Base-by-base conservation (phyloP, 2,329 filamentous ascomycete genomes). In the Claviceps pazoutovae region DNA sequence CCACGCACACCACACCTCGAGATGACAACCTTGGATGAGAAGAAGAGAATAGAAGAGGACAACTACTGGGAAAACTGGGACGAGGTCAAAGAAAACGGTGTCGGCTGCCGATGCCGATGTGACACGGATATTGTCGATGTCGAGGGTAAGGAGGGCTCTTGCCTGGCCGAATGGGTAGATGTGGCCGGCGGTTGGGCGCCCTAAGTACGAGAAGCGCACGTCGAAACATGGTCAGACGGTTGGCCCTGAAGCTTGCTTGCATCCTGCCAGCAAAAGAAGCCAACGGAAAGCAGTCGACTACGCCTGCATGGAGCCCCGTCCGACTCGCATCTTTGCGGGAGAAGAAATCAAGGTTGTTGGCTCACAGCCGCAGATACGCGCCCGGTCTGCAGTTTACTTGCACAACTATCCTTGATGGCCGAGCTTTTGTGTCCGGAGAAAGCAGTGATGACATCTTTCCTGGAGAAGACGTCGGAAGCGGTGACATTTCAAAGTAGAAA, bases 81-180 rank as follows among this genome's bases (percentile, higher is more conserved):
- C 64, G 72, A 83, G 6, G 84, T 85, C 59, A 90, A 93, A 71
- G 90, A 96, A 71, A 97, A 97, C 61, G 93, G 93, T 39, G 90
- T 98, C 8, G 93, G 93, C 39, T 98, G 93, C 71, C 83, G 93
- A 62, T 98, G 93, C 74, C 84, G 86, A 65, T 98, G 93, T 68
- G 93, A 98, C 64, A 96, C 89, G 4, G 93, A 98, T 65, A 94
- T 97, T 64, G 88, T 91, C 50, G 93, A 98, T 64, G 90, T 98
- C 26, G 93, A 98, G 72, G 90, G 89, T 68, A 98, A 97, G 70
- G 87, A 95, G 66, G 93, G 93, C 55, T 95, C 88, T 59, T 98
- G 93, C 70, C 74, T 96, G 52, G 79, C 88, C 9, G 89, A 98
- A 70, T 98, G 93, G 93, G 93, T 98, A 14, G 88, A 96, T 55